These are phyloP conservation scores for Aspergillus unguis DNA, from an alignment of 2,329 filamentous ascomycete genomes.

Conservation along the genomic window DNA sequence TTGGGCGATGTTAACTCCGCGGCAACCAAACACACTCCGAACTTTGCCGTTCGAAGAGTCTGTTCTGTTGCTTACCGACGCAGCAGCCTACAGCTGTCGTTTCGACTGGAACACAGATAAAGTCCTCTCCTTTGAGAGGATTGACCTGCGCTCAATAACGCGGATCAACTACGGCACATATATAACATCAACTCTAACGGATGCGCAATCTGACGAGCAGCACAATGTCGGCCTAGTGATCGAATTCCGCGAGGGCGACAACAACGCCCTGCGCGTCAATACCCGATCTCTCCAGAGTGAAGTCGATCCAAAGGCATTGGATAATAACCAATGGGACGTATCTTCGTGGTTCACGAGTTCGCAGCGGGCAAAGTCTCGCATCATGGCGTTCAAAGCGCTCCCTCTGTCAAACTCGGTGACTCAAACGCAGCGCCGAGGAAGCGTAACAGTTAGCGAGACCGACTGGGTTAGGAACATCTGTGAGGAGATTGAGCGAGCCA, in stretches of 20 bases:
- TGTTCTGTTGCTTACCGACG: conserved; percentile 80
- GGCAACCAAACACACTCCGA: conserved; percentile 65
- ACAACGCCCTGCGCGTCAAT: conserved; percentile 74
- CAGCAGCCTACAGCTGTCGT: conserved; percentile 80
- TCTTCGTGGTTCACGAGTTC: conserved; percentile 40
- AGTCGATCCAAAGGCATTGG: conserved; percentile 46
- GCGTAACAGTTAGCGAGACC: conserved; percentile 41
- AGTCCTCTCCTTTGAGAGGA: conserved; percentile 83
- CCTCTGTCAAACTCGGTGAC: conserved; percentile 34
- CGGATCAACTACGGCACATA: conserved; percentile 79
- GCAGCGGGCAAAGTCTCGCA: conserved; percentile 30
- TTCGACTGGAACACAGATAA: conserved; percentile 97
- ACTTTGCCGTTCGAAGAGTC: conserved; percentile 79
- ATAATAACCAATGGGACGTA: conserved; percentile 39
- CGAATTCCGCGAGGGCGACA: conserved; percentile 67
- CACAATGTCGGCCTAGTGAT: conserved; percentile 83
- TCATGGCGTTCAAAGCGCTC: conserved; percentile 44
- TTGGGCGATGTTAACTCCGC: conserved; percentile 82
- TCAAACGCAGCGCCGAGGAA: conserved; percentile 15
- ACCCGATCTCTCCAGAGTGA: conserved; percentile 69
- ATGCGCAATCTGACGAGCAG: conserved; percentile 69
- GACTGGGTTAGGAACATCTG: conserved; percentile 64
- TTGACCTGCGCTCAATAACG: conserved; percentile 70
- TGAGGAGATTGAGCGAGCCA: conserved; percentile 70
- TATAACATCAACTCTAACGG: conserved; percentile 80